Evolutionary conservation across 495 filamentous ascomycete species (phyloP).

Genomic region (Aspergillus hancockii): DNA sequence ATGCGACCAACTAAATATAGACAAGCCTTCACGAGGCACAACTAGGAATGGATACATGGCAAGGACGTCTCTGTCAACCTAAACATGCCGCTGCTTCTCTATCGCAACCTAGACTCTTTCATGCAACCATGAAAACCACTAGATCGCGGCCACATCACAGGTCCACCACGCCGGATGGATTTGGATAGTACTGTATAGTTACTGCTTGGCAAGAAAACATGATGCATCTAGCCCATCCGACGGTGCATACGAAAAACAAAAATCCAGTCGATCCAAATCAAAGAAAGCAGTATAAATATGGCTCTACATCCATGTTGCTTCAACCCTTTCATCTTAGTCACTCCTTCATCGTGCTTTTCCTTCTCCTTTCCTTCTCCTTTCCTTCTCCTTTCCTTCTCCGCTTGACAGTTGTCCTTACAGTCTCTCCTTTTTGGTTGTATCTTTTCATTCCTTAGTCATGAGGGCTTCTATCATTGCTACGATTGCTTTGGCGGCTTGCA

Average conservation of each 20-base stretch:
- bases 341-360: conserved; percentile 10
- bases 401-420: conserved; percentile 1
- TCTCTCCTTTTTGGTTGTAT: conserved; percentile 10
- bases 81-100: neutral
- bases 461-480: conserved; percentile 22
- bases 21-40: neutral
- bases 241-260: neutral
- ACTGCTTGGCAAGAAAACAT: conserved; percentile 4
- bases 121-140: neutral
- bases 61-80: too few species aligned
- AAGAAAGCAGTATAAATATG: conserved; percentile 11
- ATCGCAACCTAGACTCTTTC: neutral
- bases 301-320: neutral
- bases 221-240: conserved; percentile 1
- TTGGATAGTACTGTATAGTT: conserved; percentile 10
- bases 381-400: conserved; percentile 1
- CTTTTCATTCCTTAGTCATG: conserved; percentile 20
- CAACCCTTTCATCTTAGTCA: conserved; percentile 1
- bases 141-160: neutral
- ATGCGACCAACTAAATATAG: neutral
- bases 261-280: neutral
- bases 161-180: neutral
- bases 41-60: too few species aligned
- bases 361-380: conserved; percentile 12
- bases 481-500: conserved; percentile 22